Evolutionary conservation across 352 stramenopile species (phyloP).

Genomic region (Pythium diclinum): DNA sequence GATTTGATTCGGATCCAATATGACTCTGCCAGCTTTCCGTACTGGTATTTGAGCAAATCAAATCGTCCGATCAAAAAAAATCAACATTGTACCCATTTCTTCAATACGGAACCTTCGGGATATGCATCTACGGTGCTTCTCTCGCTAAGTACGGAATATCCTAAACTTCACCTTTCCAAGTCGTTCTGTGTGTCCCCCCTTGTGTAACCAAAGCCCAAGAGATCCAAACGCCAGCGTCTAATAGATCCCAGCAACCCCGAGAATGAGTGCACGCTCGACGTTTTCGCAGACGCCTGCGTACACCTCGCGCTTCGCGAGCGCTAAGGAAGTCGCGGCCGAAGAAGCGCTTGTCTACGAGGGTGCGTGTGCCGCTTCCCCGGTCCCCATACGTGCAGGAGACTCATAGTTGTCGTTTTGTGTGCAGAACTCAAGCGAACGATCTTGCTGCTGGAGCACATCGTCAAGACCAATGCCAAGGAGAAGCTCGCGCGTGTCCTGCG

Average conservation of each 20-base stretch:
- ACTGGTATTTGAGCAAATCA: too few relatives aligned
- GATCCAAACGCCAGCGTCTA: constrained; percentile 8
- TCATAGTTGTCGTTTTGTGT: neutral
- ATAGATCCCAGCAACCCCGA: constrained; percentile 2
- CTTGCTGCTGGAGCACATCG: constrained; percentile 62
- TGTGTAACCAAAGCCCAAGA: constrained; percentile 2
- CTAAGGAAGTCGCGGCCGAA: constrained; percentile 51
- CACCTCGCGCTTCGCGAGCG: constrained; percentile 31
- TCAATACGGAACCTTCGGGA: too few relatives aligned
- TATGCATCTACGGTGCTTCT: neutral
- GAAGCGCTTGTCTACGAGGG: constrained; percentile 65
- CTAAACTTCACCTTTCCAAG: constrained; percentile 20
- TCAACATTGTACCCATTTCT: too few relatives aligned
- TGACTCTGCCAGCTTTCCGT: too few relatives aligned
- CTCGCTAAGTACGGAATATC: constrained; percentile 26
- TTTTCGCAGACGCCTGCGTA: constrained; percentile 77
- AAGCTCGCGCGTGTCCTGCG: constrained; percentile 79
- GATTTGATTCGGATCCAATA: too few relatives aligned
- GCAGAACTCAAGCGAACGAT: constrained; percentile 78
- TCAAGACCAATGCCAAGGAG: constrained; percentile 85
- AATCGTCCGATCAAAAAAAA: too few relatives aligned
- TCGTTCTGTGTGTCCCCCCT: constrained; percentile 5
- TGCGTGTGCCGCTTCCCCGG: constrained; percentile 16
- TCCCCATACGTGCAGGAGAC: neutral
- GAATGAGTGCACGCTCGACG: constrained; percentile 69